Evolutionary conservation across 768 basidiomycete genomes (phyloP), one percentile per base, ranked within the genome.

Genomic region (Suillus sp.): DNA sequence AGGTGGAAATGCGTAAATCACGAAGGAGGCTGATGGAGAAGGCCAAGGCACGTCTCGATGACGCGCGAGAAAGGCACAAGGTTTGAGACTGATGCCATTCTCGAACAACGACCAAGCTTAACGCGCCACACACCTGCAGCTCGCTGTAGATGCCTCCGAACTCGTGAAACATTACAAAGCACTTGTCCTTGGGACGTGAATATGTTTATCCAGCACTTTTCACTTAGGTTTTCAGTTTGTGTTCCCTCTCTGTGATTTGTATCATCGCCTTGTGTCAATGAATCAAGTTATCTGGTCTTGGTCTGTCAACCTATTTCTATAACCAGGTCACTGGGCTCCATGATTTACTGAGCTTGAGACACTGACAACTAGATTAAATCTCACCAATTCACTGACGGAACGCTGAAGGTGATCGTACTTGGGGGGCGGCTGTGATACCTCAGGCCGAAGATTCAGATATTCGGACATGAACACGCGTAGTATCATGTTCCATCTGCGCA

Each of bases 401-500:
- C 80, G 78, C 50, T 74, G 75, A 5, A 80, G 59, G 40, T 67
- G 65, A 37, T 72, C 71, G 18, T 71, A 67, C 51, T 22, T 62
- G 2, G 37, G 56, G 40, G 55, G 59, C 25, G 72, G 66, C 11
- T 74, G 77, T 11, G 75, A 76, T 57, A 80, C 73, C 30, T 81
- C 75, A 0, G 91, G 88, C 13, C 75, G 80, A 54, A 93, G 74
- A 62, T 90, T 84, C 2, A 99, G 83, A 75, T 99, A 99, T 77
- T 98, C 97, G 1, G 91, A 82, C 69, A 94, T 84, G 72, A 98
- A 95, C 1, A 97, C 85, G 37, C 96, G 83, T 43, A 98, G 72
- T 59, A 99, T 83, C 35, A 96, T 78, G 71, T 92, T 92, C 97
- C 97, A 99, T 27, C 91, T 82, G 53, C 88, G 85, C 83, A 98